phyloP scores from a whole-genome alignment of 2,329 filamentous ascomycete species.

The Chrysosphaeria jannelii region DNA sequence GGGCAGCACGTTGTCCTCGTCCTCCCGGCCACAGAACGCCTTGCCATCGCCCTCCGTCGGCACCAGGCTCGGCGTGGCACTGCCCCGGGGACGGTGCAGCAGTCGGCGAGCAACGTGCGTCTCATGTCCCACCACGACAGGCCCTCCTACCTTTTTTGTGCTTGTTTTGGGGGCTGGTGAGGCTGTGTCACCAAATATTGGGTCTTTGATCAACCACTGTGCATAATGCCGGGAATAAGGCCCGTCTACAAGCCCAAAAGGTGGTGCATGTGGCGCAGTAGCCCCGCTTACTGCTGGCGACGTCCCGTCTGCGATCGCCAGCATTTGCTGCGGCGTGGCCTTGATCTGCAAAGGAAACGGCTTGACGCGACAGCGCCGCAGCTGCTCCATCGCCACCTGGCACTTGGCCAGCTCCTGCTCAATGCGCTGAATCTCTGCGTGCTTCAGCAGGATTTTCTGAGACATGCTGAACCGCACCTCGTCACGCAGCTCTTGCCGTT shows the following conservation, averaged over 20 bases:
- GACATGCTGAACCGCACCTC: slow-evolving; percentile 66
- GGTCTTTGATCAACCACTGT: slow-evolving; percentile 79
- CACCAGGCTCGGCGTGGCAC: no score
- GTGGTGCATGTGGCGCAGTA: slow-evolving; percentile 31
- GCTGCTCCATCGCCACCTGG: slow-evolving; percentile 72
- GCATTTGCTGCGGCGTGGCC: slow-evolving; percentile 33
- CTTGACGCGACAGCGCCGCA: slow-evolving; percentile 74
- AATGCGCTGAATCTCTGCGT: slow-evolving; percentile 77
- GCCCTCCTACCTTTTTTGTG: no score
- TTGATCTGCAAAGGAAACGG: slow-evolving; percentile 56
- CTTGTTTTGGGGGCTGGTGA: no score
- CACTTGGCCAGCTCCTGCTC: slow-evolving; percentile 93
- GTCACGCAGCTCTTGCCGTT: no score
- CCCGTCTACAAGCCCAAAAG: slow-evolving; percentile 74
- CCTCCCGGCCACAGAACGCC: no score
- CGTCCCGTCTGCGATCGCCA: slow-evolving; percentile 41
- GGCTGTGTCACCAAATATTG: slow-evolving; percentile 50
- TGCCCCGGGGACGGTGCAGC: no score
- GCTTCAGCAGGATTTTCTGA: slow-evolving; percentile 75
- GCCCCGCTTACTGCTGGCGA: slow-evolving; percentile 40
- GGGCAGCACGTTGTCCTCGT: no score
- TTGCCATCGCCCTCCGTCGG: no score
- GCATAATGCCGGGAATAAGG: slow-evolving; percentile 86
- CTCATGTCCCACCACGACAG: no score
- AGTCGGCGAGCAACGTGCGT: no score